These are phyloP conservation scores for Phialophora tarda DNA, from an alignment of 2,329 filamentous ascomycete species.

Conservation along the genomic window DNA sequence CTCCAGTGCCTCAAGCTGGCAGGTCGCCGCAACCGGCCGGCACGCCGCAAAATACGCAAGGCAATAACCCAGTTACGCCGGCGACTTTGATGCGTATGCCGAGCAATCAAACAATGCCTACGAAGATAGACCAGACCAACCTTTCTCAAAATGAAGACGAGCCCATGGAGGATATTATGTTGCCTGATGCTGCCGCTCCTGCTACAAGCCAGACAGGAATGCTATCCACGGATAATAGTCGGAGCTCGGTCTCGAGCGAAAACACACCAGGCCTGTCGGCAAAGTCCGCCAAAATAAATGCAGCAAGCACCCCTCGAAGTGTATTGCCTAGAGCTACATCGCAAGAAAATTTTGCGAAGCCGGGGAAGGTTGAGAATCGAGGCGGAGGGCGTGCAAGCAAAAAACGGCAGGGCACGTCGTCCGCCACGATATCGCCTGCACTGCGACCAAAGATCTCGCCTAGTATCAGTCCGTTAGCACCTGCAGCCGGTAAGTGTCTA, in stretches of 20 bases:
- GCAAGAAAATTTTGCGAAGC: constrained; percentile 46
- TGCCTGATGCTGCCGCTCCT: constrained; percentile 73
- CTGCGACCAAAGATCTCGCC: constrained; percentile 88
- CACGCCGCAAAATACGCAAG: constrained; percentile 36
- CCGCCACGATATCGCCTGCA: constrained; percentile 82
- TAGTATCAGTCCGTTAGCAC: constrained; percentile 88
- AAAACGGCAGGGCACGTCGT: constrained; percentile 73
- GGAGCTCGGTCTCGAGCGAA: constrained; percentile 50
- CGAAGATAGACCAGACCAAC: constrained; percentile 46
- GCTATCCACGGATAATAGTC: constrained; percentile 56
- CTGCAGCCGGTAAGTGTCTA: constrained; percentile 64
- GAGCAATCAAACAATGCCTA: constrained; percentile 50
- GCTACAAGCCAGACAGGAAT: constrained; percentile 55
- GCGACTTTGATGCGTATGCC: constrained; percentile 83
- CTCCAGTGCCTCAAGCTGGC: constrained; percentile 49
- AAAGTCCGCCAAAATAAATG: constrained; percentile 66
- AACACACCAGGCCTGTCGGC: constrained; percentile 68
- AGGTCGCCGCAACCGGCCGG: constrained; percentile 47
- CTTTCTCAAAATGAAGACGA: constrained; percentile 53
- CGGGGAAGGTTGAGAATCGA: constrained; percentile 34
- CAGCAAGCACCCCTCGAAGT: constrained; percentile 51
- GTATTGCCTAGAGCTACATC: constrained; percentile 43
- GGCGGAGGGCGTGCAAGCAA: constrained; percentile 61
- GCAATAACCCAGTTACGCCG: constrained; percentile 74
- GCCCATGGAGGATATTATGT: constrained; percentile 68